These are phyloP conservation scores for Datisca glomerata DNA, from an alignment of 306 rosid species.

Conservation along the genomic window DNA sequence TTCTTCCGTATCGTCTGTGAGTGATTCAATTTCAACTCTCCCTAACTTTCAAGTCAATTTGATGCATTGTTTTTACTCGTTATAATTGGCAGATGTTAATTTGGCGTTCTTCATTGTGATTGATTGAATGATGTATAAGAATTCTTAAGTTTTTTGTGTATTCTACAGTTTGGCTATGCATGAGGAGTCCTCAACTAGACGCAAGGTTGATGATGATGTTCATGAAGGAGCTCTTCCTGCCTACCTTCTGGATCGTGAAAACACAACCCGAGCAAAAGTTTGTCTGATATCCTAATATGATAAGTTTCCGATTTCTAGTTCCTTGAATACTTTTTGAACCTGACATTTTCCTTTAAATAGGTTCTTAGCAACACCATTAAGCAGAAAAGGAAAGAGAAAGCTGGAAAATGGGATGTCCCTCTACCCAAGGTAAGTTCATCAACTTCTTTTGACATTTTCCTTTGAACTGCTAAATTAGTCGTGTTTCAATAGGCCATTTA, in stretches of 20 bases:
- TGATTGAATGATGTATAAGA: too few relatives aligned
- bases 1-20: too few relatives aligned
- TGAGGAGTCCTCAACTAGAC: slow-evolving; percentile 69
- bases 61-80: too few relatives aligned
- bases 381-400: slow-evolving; percentile 94
- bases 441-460: neutral
- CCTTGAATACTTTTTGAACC: slow-evolving; percentile 5
- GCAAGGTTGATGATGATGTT: slow-evolving; percentile 79
- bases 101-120: too few relatives aligned
- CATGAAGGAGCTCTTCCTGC: slow-evolving; percentile 81
- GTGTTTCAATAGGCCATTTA: too few relatives aligned
- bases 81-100: too few relatives aligned
- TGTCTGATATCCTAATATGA: too few relatives aligned
- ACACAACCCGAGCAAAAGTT: slow-evolving; percentile 70
- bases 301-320: too few relatives aligned
- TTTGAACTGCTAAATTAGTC: neutral
- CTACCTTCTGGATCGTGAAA: slow-evolving; percentile 80
- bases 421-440: slow-evolving; percentile 58
- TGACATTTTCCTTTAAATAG: slow-evolving; percentile 21
- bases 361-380: slow-evolving; percentile 82
- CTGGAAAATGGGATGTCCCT: slow-evolving; percentile 98
- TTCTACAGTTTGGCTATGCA: slow-evolving; percentile 68
- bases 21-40: too few relatives aligned
- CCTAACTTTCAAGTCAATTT: too few relatives aligned
- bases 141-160: too few relatives aligned